phyloP scores from a whole-genome alignment of 345 rosid genomes.

The Diplotaxis tenuifolia region DNA sequence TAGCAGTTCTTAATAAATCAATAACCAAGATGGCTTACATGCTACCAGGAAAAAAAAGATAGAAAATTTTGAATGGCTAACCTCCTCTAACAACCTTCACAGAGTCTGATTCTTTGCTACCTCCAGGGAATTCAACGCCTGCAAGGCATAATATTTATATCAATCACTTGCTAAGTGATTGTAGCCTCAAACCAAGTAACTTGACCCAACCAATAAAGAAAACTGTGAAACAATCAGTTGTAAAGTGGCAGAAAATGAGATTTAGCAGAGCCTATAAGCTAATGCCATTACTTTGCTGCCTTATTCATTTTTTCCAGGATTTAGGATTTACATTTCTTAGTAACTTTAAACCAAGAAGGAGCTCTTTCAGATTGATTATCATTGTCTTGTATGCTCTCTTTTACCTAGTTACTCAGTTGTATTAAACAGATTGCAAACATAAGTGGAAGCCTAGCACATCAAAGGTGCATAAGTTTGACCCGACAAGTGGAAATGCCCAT shows the following conservation, averaged over 20 bases:
- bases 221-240: not conserved
- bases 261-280: not conserved
- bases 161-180: slow-evolving; percentile 2
- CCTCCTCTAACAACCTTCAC: slow-evolving; percentile 94
- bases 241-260: slow-evolving; percentile 3
- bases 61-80: slow-evolving; percentile 39
- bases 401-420: not conserved
- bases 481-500: not conserved
- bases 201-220: not conserved
- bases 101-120: slow-evolving; percentile 43
- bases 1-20: slow-evolving; percentile 31
- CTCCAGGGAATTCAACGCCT: slow-evolving; percentile 49
- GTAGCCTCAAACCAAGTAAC: not conserved
- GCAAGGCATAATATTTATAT: slow-evolving; percentile 28
- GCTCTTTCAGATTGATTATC: slow-evolving; percentile 12
- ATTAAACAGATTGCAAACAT: slow-evolving; percentile 2
- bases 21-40: slow-evolving; percentile 13
- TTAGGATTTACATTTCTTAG: not conserved
- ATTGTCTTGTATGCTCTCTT: not conserved
- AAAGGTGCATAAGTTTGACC: not conserved
- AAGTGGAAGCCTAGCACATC: not conserved
- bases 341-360: not conserved
- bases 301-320: not conserved
- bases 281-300: not conserved
- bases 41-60: slow-evolving; percentile 2